A percentile compares a stretch with the other conserved stretches of the same genome.
These are phyloP conservation scores for Podospora sp. DNA, from an alignment of 495 filamentous ascomycete species.

Conservation along the genomic window DNA sequence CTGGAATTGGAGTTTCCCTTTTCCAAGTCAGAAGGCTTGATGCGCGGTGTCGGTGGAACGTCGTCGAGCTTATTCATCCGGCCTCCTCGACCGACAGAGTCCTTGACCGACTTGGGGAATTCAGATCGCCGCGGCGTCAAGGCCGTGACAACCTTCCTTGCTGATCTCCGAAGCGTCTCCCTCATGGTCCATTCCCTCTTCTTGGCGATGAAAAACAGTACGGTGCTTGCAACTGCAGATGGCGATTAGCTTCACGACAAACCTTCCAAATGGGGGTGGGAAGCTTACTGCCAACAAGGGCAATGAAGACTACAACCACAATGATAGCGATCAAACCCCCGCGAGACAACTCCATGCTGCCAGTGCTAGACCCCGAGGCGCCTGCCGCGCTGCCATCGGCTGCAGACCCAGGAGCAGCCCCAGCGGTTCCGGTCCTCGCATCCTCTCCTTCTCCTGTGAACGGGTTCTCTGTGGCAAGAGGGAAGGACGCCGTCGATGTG, in stretches of 20 bases:
- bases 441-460: slow-evolving; percentile 25
- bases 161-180: slow-evolving; percentile 55
- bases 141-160: slow-evolving; percentile 54
- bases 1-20: slow-evolving; percentile 42
- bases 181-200: slow-evolving; percentile 60
- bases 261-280: not conserved
- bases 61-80: slow-evolving; percentile 50
- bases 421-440: slow-evolving; percentile 12
- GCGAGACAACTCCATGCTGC: slow-evolving; percentile 55
- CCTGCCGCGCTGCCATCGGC: slow-evolving; percentile 52
- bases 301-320: slow-evolving; percentile 60
- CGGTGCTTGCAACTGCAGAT: slow-evolving; percentile 47
- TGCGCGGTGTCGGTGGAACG: slow-evolving; percentile 53
- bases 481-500: slow-evolving; percentile 26
- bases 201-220: slow-evolving; percentile 59
- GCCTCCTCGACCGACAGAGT: slow-evolving; percentile 31
- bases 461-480: slow-evolving; percentile 42
- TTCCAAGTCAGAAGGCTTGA: slow-evolving; percentile 51
- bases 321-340: slow-evolving; percentile 65
- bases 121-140: slow-evolving; percentile 57
- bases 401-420: slow-evolving; percentile 26
- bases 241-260: slow-evolving; percentile 1
- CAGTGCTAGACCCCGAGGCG: slow-evolving; percentile 54
- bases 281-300: slow-evolving; percentile 57
- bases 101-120: slow-evolving; percentile 57